Evolutionary conservation across 2,329 filamentous ascomycete species (phyloP).

Genomic region (Calonectria pteridis): DNA sequence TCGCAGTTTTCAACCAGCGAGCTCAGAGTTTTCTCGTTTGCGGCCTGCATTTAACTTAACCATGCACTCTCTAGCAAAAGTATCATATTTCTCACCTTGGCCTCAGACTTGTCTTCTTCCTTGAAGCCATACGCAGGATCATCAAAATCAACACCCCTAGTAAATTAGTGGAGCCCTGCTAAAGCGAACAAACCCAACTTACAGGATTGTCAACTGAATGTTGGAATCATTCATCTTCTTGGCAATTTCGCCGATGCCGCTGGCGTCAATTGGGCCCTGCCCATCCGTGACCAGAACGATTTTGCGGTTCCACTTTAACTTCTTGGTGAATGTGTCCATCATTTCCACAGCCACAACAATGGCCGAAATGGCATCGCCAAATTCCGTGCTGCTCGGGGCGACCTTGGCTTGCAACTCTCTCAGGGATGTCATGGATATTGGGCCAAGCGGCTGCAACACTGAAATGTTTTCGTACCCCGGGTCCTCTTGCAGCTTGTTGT

Average conservation of each 20-base stretch:
- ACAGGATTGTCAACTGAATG: slow-evolving; percentile 86
- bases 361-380: slow-evolving; percentile 89
- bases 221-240: slow-evolving; percentile 79
- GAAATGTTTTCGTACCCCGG: slow-evolving; percentile 86
- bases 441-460: slow-evolving; percentile 77
- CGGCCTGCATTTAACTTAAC: slow-evolving; percentile 47
- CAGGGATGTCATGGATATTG: slow-evolving; percentile 76
- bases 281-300: slow-evolving; percentile 92
- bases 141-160: slow-evolving; percentile 91
- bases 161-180: slow-evolving; percentile 32
- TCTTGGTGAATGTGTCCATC: slow-evolving; percentile 84
- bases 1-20: slow-evolving; percentile 74
- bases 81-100: slow-evolving; percentile 68
- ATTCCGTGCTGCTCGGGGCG: slow-evolving; percentile 73
- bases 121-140: slow-evolving; percentile 91
- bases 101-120: slow-evolving; percentile 83
- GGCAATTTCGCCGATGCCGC: slow-evolving; percentile 77
- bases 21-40: slow-evolving; percentile 79
- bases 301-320: slow-evolving; percentile 82
- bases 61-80: background rate
- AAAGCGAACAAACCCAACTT: slow-evolving; percentile 52
- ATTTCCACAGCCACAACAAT: slow-evolving; percentile 88
- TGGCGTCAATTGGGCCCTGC: slow-evolving; percentile 76
- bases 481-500: slow-evolving; percentile 75
- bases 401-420: slow-evolving; percentile 73